Base-by-base conservation (phyloP, 495 filamentous ascomycete species). In the Pseudoneurospora amorphoporcata region DNA sequence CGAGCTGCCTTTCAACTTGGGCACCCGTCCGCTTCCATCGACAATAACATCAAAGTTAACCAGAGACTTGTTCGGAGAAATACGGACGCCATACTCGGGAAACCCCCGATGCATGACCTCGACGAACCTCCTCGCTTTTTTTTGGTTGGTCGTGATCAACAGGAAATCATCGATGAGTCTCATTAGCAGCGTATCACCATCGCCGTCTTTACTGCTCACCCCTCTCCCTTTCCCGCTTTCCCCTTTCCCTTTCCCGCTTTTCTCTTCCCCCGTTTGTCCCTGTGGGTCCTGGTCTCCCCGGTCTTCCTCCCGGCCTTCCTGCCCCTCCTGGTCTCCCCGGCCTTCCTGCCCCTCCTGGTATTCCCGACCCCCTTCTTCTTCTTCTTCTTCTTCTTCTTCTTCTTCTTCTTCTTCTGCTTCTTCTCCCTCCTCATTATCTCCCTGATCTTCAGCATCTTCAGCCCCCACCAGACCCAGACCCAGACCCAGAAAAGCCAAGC, bases 141-240 rank as follows among this genome's bases (percentile, higher is more conserved):
- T 73, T 45, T 76, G 81, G 69, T 92, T 83, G 0, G 89, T 88
- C 3, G 93, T 97, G 75, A 99, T 90, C 61, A 98, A 87, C 19
- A 98, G 81, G 75, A 98, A 98, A 75, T 99, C 95, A 70, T 99
- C 95, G 47, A 96, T 91, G 2, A 97, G 86, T 45, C 95, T 85
- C 45, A 98, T 78, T 38, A 99, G 84, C 7, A 97, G 77, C 39
- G 87, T 89, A 8, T 92, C 83, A 3, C 84, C 80, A 8, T 92
- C 83, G 3, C 84, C 80, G 1, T 61, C 23, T 6, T 6, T 14
- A 16, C 53, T 23, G 23, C 23, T 61, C 2, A 61, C 10, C 1
- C 47, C 47, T 7, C 47, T 5, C 4, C 0, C 4, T 12, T 12
- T 42, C 3, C n/a, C n/a, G n/a, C n/a, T n/a, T n/a, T n/a, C n/a